Base-by-base conservation (phyloP, 1,284 basidiomycete species). In the Trichosporon sp. region DNA sequence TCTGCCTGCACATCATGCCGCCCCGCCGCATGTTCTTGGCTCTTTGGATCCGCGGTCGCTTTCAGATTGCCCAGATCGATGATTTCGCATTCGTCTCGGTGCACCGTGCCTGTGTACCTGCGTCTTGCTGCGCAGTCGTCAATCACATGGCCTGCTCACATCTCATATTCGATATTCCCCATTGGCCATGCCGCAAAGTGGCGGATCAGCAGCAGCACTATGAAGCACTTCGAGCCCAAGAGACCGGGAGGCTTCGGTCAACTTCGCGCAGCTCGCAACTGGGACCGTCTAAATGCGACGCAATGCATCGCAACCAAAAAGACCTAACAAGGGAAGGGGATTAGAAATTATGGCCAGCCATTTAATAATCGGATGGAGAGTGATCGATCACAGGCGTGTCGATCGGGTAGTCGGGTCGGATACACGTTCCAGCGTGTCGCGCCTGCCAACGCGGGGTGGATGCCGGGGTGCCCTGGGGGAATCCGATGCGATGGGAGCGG, bases 301-400 rank as follows among this genome's bases (percentile, higher is more conserved):
- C 56, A 60, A 60, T 60, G 56, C 56, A 60, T 60, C 56, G 56
- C 56, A 60, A 60, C 56, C 56, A 60, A 60, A 60, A 60, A 60
- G 29, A 60, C 56, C 56, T 60, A 60, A 31, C 56, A 60, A n/a
- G 51, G 47, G 47, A 51, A 51, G 47, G 47, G 47, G 47, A 23
- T 51, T 51, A 25, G 47, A 51, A 42, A 42, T 42, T 42, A 42
- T 42, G 38, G 38, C 38, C 38, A 42, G 38, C 38, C 38, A 42
- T 42, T 42, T 38, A 38, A 38, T 38, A 38, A 38, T 38, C 35
- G 35, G 35, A 38, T 38, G 35, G 35, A 4, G 12, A 15, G 35
- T 38, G 11, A 38, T 13, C 12, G 35, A 13, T 4, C 35, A 38
- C 35, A 13, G 9, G 12, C n/a, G n/a, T 11, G 9, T 11, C 6